A percentile compares a stretch with the other conserved stretches of the same genome.
These are phyloP conservation scores for Serendipita vermifera DNA, from an alignment of 768 basidiomycete genomes.

Conservation along the genomic window DNA sequence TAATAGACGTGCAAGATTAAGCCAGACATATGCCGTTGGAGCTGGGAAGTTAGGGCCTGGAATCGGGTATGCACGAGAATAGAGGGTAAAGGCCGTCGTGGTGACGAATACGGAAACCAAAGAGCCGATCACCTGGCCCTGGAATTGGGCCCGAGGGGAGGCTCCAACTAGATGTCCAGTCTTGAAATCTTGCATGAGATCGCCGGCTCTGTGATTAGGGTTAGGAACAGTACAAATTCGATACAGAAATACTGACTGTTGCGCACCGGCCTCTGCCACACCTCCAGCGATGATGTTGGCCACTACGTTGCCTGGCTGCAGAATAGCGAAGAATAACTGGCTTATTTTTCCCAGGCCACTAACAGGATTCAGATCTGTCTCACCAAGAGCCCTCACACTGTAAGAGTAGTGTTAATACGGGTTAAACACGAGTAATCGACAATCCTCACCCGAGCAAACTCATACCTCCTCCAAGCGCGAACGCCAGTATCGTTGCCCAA, in stretches of 20 bases:
- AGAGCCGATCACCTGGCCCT: conserved; percentile 84
- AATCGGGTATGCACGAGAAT: conserved; percentile 75
- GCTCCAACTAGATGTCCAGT: conserved; percentile 88
- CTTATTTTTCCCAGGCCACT: conserved; percentile 91
- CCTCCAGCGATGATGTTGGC: conserved; percentile 96
- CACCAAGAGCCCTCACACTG: conserved; percentile 86
- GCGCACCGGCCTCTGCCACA: conserved; percentile 91
- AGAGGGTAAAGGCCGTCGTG: conserved; percentile 74
- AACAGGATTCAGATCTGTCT: conserved; percentile 89
- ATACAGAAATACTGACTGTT: conserved; percentile 44
- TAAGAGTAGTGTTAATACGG: too few relatives aligned
- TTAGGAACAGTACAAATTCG: background rate
- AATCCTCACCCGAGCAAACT: conserved; percentile 69
- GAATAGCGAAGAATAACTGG: conserved; percentile 85
- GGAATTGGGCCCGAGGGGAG: conserved; percentile 89
- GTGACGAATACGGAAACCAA: conserved; percentile 80
- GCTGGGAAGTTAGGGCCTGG: conserved; percentile 94
- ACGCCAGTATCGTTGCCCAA: conserved; percentile 85
- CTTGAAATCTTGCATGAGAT: conserved; percentile 97
- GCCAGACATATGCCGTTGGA: conserved; percentile 91
- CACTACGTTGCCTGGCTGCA: conserved; percentile 91
- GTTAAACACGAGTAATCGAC: background rate
- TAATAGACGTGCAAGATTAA: conserved; percentile 58
- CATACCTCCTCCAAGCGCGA: conserved; percentile 67
- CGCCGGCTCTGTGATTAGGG: conserved; percentile 54